A percentile compares a stretch with the other conserved stretches of the same genome.
phyloP scores from a whole-genome alignment of 2,329 filamentous ascomycete species.

The Aspergillus fructus region DNA sequence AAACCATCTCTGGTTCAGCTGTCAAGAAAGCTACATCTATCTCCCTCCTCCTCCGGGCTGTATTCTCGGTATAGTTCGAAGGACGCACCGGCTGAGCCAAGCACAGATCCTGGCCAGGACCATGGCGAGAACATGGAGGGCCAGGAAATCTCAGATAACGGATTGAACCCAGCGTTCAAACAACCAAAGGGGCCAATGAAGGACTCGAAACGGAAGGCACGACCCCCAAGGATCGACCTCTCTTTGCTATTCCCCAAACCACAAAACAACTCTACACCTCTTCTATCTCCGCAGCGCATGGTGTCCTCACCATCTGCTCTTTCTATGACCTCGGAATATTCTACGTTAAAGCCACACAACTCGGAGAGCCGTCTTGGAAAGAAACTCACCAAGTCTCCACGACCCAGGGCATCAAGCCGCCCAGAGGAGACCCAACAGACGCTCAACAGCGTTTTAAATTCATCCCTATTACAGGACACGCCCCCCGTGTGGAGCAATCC shows the following conservation, averaged over 20 bases:
- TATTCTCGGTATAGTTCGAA: conserved; percentile 49
- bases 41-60: conserved; percentile 47
- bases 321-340: conserved; percentile 34
- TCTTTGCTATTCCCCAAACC: conserved; percentile 45
- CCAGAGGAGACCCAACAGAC: conserved; percentile 16
- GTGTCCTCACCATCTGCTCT: conserved; percentile 41
- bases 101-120: conserved; percentile 24
- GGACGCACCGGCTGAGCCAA: conserved; percentile 37
- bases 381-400: conserved; percentile 29
- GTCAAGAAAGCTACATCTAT: conserved; percentile 39
- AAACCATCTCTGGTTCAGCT: conserved; percentile 31
- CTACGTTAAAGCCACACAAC: conserved; percentile 23
- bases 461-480: conserved; percentile 19
- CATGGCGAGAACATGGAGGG: neutral
- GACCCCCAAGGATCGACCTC: conserved; percentile 42
- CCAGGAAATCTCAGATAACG: conserved; percentile 18
- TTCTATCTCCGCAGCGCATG: conserved; percentile 44
- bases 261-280: conserved; percentile 28
- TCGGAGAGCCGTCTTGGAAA: conserved; percentile 20
- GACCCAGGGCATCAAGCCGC: conserved; percentile 7
- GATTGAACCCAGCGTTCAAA: conserved; percentile 23
- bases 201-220: conserved; percentile 39
- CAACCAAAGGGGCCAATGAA: conserved; percentile 26
- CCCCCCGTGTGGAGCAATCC: conserved; percentile 24
- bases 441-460: conserved; percentile 15